phyloP scores from a whole-genome alignment of 768 basidiomycete genomes.

The Candolleomyces eurysporus region DNA sequence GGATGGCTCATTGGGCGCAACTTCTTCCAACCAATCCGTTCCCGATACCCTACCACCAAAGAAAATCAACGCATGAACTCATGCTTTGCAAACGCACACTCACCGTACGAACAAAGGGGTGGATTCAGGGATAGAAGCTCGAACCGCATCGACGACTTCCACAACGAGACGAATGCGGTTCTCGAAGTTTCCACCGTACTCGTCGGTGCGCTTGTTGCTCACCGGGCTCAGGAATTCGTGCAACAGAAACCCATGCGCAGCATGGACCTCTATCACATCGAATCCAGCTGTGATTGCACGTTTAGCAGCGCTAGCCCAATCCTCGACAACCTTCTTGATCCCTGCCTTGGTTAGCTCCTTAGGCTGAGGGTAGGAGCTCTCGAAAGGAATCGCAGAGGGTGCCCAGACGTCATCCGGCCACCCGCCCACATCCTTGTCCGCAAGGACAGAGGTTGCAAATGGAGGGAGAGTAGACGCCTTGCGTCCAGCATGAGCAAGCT shows the following conservation, averaged over 20 bases:
- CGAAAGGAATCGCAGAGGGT: constrained; percentile 50
- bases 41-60: constrained; percentile 51
- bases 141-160: constrained; percentile 61
- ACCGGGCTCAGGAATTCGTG: constrained; percentile 56
- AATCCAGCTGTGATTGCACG: constrained; percentile 57
- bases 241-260: constrained; percentile 22
- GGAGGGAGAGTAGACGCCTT: constrained; percentile 65
- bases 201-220: constrained; percentile 39
- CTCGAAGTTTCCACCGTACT: constrained; percentile 63
- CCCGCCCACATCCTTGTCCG: constrained; percentile 39
- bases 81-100: not conserved
- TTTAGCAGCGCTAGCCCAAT: constrained; percentile 50
- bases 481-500: constrained; percentile 73
- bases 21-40: constrained; percentile 69
- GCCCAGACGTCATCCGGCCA: constrained; percentile 54
- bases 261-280: constrained; percentile 48
- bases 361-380: constrained; percentile 45
- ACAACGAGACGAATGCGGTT: constrained; percentile 61
- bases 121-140: constrained; percentile 52
- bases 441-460: constrained; percentile 43
- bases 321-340: constrained; percentile 53
- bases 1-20: constrained; percentile 53
- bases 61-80: not conserved
- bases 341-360: constrained; percentile 54
- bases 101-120: constrained; percentile 75